Conservation (phyloP, 2,329 filamentous ascomycete genomes). For the Hypoxylon sp. region DNA sequence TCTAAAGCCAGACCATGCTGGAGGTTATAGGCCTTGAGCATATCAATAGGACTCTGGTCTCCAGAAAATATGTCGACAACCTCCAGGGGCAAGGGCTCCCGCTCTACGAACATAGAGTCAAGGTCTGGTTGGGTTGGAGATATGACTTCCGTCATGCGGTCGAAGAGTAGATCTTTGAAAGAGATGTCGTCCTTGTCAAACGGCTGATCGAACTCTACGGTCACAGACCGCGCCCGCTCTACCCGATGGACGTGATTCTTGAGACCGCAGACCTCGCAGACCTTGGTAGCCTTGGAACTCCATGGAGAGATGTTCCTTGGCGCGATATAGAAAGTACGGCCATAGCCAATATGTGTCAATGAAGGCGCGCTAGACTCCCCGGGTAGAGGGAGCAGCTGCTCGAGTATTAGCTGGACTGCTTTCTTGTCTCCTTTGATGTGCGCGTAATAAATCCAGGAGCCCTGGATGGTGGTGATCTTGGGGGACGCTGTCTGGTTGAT, state of each 20-base stretch:
- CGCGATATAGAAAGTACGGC: slow-evolving; percentile 51
- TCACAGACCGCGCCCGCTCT: slow-evolving; percentile 84
- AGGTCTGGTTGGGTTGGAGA: slow-evolving; percentile 72
- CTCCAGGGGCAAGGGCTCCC: slow-evolving; percentile 67
- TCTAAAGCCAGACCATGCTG: slow-evolving; percentile 87
- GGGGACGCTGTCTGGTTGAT: slow-evolving; percentile 51
- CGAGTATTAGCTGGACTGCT: slow-evolving; percentile 51
- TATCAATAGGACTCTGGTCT: slow-evolving; percentile 70
- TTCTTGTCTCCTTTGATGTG: slow-evolving; percentile 61
- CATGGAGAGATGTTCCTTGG: slow-evolving; percentile 75
- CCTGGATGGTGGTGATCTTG: slow-evolving; percentile 58
- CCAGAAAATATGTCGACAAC: slow-evolving; percentile 77
- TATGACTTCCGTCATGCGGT: slow-evolving; percentile 94
- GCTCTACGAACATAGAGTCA: slow-evolving; percentile 79
- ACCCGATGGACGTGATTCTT: slow-evolving; percentile 75
- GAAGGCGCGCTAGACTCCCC: slow-evolving; percentile 37
- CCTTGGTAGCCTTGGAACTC: slow-evolving; percentile 96
- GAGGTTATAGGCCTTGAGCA: slow-evolving; percentile 84
- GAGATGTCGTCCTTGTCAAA: slow-evolving; percentile 58
- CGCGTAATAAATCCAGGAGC: slow-evolving; percentile 72
- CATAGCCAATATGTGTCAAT: slow-evolving; percentile 35
- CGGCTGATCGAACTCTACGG: slow-evolving; percentile 66
- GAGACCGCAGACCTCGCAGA: slow-evolving; percentile 89
- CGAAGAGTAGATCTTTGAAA: slow-evolving; percentile 77
- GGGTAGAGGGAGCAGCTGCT: slow-evolving; percentile 55